Base-by-base conservation (phyloP, 2,329 filamentous ascomycete species). In the Scleromitrula shiraiana region DNA sequence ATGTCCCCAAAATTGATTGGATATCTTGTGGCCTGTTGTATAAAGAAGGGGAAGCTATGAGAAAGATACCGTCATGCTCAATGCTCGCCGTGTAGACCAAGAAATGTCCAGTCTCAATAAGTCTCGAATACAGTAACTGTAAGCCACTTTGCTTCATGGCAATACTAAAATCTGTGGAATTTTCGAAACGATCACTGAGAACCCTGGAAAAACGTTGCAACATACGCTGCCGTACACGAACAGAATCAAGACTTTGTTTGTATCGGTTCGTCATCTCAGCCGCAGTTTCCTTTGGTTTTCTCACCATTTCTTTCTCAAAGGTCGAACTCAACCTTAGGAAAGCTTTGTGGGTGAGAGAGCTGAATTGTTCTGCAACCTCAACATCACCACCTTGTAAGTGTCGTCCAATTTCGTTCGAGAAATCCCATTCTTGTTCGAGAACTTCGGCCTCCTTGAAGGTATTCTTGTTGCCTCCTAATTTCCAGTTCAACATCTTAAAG, bases 371-470 rank as follows among this genome's bases (percentile, higher is more conserved):
- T 1, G 93, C 93, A 35, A 97, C 93, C 68, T 97, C 91, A 33
- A 97, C 85, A 64, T 97, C 89, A 53, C 93, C 94, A 24, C 88
- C 86, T 58, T 94, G 83, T n/a, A 98, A 76, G 64, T 93, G 85
- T 41, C 87, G 80, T 22, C 91, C 93, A 49, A 98, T 88, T 59
- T 90, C 83, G 61, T 97, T 97, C 45, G 87, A 94, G 62, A 97
- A 97, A 49, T 89, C 88, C 93, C 93, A 98, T 67, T 98, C 93
- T 61, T 95, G 89, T 64, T 96, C 94, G 40, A 98, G 71, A 55
- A 98, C 85, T 71, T 98, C 93, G 6, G 93, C 93, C 66, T 98
- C 93, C 64, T 97, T 97, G 76, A 98, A 98, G 0, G 90, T 96
- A 68, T 97, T 98, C 66, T 96, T 97, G 72, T 97, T 97, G 48